Evolutionary conservation across 371 early-diverging fungal genomes (phyloP).

Genomic region (Mucor sp.): DNA sequence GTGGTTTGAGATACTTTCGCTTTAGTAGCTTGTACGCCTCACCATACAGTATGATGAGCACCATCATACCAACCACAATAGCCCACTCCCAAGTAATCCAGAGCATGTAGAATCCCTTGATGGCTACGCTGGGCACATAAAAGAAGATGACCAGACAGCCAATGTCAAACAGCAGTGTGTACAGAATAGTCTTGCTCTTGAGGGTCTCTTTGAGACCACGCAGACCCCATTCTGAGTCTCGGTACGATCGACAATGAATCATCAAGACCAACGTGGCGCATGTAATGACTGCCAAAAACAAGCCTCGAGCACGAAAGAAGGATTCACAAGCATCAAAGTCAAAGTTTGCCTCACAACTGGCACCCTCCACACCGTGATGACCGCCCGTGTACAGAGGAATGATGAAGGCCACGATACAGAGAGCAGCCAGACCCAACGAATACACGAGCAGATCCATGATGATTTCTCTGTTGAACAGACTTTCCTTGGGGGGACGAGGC

Average conservation of each 20-base stretch:
- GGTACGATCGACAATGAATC: constrained; percentile 67
- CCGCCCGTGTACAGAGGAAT: constrained; percentile 59
- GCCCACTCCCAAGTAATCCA: constrained; percentile 78
- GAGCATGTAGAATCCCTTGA: constrained; percentile 62
- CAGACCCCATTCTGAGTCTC: constrained; percentile 58
- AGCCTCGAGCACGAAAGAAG: constrained; percentile 69
- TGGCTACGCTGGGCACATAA: constrained; percentile 69
- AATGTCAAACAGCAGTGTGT: constrained; percentile 50
- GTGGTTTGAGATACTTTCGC: constrained; percentile 31
- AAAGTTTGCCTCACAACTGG: constrained; percentile 59
- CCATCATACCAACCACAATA: constrained; percentile 47
- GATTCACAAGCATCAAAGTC: constrained; percentile 54
- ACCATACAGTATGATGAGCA: constrained; percentile 54
- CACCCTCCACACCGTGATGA: constrained; percentile 53
- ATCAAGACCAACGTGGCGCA: constrained; percentile 60
- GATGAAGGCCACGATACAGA: constrained; percentile 56
- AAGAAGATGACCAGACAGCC: constrained; percentile 57
- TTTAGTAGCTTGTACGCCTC: constrained; percentile 54
- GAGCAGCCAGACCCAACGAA: constrained; percentile 52
- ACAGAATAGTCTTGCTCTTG: constrained; percentile 54
- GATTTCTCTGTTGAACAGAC: constrained; percentile 57
- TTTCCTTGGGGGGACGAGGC: constrained; percentile 72
- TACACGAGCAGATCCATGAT: constrained; percentile 33
- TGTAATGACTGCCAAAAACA: constrained; percentile 60
- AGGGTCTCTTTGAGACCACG: constrained; percentile 35